phyloP scores from a whole-genome alignment of 805 yeast species.

The Wickerhamiella azyma region DNA sequence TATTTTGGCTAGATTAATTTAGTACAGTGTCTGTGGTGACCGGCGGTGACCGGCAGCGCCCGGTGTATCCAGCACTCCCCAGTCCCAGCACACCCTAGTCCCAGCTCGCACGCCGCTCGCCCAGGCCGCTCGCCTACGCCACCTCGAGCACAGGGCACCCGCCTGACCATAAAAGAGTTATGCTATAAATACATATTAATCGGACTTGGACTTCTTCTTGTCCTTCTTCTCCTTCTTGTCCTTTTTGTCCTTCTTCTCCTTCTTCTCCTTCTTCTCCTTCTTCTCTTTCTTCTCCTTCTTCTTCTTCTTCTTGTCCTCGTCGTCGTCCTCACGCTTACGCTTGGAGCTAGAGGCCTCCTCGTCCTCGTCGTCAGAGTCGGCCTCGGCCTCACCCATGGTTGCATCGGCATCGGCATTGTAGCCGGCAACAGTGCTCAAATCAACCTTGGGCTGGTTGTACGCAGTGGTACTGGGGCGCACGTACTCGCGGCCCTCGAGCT shows the following conservation, averaged over 20 bases:
- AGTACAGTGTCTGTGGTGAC: too few species aligned
- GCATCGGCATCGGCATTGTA: conserved; percentile 95
- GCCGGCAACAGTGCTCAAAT: conserved; percentile 67
- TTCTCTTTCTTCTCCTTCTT: conserved; percentile 14
- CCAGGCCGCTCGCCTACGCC: too few species aligned
- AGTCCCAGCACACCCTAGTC: too few species aligned
- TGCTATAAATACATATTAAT: conserved; percentile 9
- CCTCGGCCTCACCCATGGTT: conserved; percentile 30
- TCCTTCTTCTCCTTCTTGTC: conserved; percentile 16
- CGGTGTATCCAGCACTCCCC: too few species aligned
- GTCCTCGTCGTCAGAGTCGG: conserved; percentile 5
- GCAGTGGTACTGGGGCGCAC: conserved; percentile 74
- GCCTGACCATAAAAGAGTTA: not conserved
- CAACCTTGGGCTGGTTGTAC: conserved; percentile 68
- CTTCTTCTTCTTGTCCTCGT: conserved; percentile 14
- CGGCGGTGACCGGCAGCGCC: too few species aligned
- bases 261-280: conserved; percentile 17
- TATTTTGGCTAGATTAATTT: too few species aligned
- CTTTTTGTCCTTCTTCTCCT: conserved; percentile 14
- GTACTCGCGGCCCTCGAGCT: conserved; percentile 85
- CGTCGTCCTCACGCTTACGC: conserved; percentile 8
- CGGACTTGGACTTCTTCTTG: conserved; percentile 14
- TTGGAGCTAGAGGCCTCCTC: not conserved
- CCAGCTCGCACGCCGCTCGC: too few species aligned
- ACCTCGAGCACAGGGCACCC: too few species aligned